Evolutionary conservation across 148 eudicot genomes (phyloP).

Genomic region (Persicaria tinctoria): DNA sequence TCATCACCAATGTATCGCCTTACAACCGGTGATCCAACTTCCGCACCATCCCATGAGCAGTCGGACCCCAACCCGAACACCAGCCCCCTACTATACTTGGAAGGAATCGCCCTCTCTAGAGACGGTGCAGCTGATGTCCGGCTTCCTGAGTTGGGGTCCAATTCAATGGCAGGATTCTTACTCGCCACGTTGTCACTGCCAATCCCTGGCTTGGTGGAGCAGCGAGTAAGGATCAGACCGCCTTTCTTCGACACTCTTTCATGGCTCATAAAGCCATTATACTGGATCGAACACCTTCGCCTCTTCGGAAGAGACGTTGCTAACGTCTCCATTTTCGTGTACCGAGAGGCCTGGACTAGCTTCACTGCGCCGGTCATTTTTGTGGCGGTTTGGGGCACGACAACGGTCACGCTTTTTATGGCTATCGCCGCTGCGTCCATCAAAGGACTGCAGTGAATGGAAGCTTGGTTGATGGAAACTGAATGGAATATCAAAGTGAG

Average conservation of each 20-base stretch:
- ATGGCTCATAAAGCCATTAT: constrained; percentile 2
- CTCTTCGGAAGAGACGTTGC: neutral
- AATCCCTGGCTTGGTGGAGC: constrained; percentile 15
- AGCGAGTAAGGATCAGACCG: neutral
- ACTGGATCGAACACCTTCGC: neutral
- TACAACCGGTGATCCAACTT: constrained; percentile 18
- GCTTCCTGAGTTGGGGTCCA: constrained; percentile 4
- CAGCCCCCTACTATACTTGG: constrained; percentile 13
- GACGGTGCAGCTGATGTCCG: neutral
- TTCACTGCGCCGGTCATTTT: constrained; percentile 4
- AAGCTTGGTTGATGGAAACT: too few relatives aligned
- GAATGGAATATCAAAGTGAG: too few relatives aligned
- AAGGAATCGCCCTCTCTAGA: constrained; percentile 6
- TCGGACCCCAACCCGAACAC: constrained; percentile 18
- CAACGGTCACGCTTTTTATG: too few relatives aligned
- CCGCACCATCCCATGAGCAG: constrained; percentile 12
- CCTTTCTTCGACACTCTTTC: constrained; percentile 1
- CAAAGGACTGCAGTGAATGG: too few relatives aligned
- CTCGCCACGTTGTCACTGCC: constrained; percentile 16
- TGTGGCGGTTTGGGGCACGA: neutral
- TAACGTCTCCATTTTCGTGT: neutral
- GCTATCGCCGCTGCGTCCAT: too few relatives aligned
- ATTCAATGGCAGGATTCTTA: constrained; percentile 2
- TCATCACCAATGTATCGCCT: constrained; percentile 19
- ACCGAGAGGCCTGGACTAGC: neutral